Evolutionary conservation across 177 flowering plant species (phyloP), one percentile per base, ranked within the genome.

Genomic region (Tripterygium wilfordii): DNA sequence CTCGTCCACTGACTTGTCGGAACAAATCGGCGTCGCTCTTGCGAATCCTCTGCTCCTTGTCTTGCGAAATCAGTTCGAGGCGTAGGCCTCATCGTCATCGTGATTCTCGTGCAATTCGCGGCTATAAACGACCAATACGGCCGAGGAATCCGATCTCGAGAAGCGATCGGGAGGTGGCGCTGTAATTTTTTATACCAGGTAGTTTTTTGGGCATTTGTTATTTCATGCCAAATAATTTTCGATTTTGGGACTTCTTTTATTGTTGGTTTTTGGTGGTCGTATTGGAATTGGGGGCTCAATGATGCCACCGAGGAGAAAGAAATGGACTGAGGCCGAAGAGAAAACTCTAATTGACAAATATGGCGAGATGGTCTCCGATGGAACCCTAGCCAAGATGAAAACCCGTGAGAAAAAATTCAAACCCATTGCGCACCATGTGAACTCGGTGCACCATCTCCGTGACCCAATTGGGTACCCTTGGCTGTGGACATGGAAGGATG

Each of bases 401-500:
- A 90, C 88, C 17, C 50, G 96, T 3, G 97, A 90, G 77, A 90
- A 87, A 47, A 82, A 84, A 45, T 90, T 71, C 58, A 76, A 61
- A 26, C 97, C 96, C 4, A 80, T 90, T 35, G 90, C 91, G 24
- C 54, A 50, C 13, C 65, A 73, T 39, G 97, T 90, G 42, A 87
- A 84, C 56, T 66, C 76, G 9, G 54, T 78, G 60, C 96, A 90
- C 58, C 78, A 87, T 67, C 56, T 40, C n/a, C 69, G 62, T 1
- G 96, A 87, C 59, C 85, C 96, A 2, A 31, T 70, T 0, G 49
- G 76, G 2, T 90, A 63, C 36, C 96, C 94, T 0, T 90, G 91
- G 89, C 83, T 74, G 39, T 90, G 97, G 97, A 67, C 80, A 15
- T 90, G 97, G 97, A 87, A 84, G 44, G 97, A 90, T 58, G 88